These are phyloP conservation scores for Astragalus membranaceus DNA, from an alignment of 306 rosid genomes.

Conservation along the genomic window DNA sequence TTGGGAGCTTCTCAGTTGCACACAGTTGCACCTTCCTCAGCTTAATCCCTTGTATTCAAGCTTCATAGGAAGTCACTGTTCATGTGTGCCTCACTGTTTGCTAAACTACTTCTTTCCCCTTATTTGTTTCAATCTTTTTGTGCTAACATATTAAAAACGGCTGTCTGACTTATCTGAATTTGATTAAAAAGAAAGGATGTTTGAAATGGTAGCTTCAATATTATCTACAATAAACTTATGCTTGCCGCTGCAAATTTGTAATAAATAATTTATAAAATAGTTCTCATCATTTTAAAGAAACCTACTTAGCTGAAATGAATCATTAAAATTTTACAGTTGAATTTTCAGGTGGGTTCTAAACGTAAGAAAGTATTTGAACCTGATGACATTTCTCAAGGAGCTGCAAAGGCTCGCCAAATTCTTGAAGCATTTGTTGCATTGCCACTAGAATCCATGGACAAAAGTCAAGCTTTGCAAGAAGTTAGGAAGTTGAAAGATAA, in stretches of 20 bases:
- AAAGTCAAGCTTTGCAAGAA: conserved; percentile 50
- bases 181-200: background rate
- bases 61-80: background rate
- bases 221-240: background rate
- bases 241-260: conserved; percentile 1
- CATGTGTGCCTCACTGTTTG: background rate
- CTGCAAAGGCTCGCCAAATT: conserved; percentile 65
- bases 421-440: conserved; percentile 60
- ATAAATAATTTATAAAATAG: background rate
- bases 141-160: background rate
- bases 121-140: background rate
- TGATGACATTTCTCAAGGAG: conserved; percentile 61
- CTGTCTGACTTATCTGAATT: background rate
- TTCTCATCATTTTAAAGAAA: background rate
- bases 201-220: background rate
- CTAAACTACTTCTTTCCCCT: background rate
- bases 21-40: background rate
- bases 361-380: conserved; percentile 65
- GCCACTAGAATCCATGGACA: conserved; percentile 74
- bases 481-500: conserved; percentile 54
- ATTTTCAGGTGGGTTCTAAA: conserved; percentile 58
- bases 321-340: background rate
- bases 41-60: background rate
- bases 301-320: background rate
- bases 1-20: background rate